phyloP scores from a whole-genome alignment of 2,329 filamentous ascomycete species.

The Clarireedia homoeocarpa region DNA sequence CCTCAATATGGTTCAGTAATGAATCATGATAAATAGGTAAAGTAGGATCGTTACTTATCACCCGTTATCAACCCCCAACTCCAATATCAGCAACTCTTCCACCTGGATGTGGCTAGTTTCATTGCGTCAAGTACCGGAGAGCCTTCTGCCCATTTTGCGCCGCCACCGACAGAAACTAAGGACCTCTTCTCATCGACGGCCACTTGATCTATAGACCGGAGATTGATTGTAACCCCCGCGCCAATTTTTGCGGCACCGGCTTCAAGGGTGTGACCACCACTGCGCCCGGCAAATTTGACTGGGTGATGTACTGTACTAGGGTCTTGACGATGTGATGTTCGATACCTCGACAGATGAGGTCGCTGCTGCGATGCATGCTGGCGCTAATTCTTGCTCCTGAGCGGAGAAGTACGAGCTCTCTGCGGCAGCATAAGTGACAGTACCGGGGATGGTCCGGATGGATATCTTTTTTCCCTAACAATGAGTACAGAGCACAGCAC shows the following conservation, averaged over 20 bases:
- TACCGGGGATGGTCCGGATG: no score
- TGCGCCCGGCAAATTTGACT: conserved; percentile 20
- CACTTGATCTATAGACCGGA: conserved; percentile 27
- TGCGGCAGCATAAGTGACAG: not conserved
- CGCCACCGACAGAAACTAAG: conserved; percentile 30
- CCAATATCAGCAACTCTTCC: conserved; percentile 26
- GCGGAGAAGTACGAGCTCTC: conserved; percentile 26
- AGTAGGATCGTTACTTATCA: conserved; percentile 5
- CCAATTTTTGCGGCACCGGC: conserved; percentile 43
- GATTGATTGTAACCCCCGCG: conserved; percentile 41
- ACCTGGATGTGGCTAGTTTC: conserved; percentile 29
- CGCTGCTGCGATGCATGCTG: conserved; percentile 17
- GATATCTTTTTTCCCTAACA: not conserved
- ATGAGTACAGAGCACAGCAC: not conserved
- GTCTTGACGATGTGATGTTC: conserved; percentile 10
- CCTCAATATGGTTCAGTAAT: conserved; percentile 3
- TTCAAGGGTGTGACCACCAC: conserved; percentile 17
- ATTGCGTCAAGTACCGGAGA: conserved; percentile 29
- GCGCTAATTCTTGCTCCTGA: conserved; percentile 11
- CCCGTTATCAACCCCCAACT: conserved; percentile 18
- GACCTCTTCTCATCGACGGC: conserved; percentile 24
- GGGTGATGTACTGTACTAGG: conserved; percentile 7
- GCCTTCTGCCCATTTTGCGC: conserved; percentile 33
- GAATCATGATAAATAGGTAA: no score
- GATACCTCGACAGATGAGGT: conserved; percentile 14